These are phyloP conservation scores for Pythium insidiosum DNA, from an alignment of 352 stramenopile species.

Conservation along the genomic window DNA sequence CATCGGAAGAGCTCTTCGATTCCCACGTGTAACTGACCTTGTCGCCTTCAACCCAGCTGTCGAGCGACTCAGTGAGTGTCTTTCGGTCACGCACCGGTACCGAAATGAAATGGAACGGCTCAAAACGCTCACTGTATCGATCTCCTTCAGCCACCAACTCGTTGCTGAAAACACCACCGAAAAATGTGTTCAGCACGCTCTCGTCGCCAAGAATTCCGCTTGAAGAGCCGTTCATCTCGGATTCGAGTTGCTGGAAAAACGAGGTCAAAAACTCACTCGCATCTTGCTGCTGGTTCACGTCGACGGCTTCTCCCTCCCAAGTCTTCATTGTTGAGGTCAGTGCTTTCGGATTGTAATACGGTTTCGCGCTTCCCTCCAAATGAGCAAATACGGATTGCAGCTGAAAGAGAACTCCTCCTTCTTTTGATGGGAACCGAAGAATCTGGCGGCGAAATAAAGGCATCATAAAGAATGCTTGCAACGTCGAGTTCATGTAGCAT, in stretches of 20 bases:
- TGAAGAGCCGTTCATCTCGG: slow-evolving; percentile 82
- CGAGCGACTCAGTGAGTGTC: slow-evolving; percentile 79
- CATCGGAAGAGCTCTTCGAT: slow-evolving; percentile 14
- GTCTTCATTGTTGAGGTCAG: slow-evolving; percentile 83
- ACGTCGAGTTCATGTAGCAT: slow-evolving; percentile 94
- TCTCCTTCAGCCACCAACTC: slow-evolving; percentile 85
- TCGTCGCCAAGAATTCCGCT: slow-evolving; percentile 31
- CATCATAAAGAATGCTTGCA: slow-evolving; percentile 96
- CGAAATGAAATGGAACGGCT: slow-evolving; percentile 89
- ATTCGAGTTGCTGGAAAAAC: slow-evolving; percentile 92
- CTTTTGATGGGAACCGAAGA: slow-evolving; percentile 30
- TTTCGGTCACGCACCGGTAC: slow-evolving; percentile 84
- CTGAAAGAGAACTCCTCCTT: slow-evolving; percentile 63
- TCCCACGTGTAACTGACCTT: slow-evolving; percentile 90
- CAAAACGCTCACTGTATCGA: slow-evolving; percentile 81
- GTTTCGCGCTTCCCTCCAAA: slow-evolving; percentile 76
- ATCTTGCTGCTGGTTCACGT: slow-evolving; percentile 90
- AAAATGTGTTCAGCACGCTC: slow-evolving; percentile 79
- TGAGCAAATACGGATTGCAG: slow-evolving; percentile 89
- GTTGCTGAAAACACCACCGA: slow-evolving; percentile 89
- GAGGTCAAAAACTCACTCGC: slow-evolving; percentile 90
- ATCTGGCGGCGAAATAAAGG: slow-evolving; percentile 84
- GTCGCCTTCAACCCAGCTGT: slow-evolving; percentile 85
- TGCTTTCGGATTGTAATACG: slow-evolving; percentile 74
- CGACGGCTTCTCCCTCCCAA: slow-evolving; percentile 81